Evolutionary conservation across 139 green algal genomes (phyloP).

Genomic region (Coccomyxa sp.): DNA sequence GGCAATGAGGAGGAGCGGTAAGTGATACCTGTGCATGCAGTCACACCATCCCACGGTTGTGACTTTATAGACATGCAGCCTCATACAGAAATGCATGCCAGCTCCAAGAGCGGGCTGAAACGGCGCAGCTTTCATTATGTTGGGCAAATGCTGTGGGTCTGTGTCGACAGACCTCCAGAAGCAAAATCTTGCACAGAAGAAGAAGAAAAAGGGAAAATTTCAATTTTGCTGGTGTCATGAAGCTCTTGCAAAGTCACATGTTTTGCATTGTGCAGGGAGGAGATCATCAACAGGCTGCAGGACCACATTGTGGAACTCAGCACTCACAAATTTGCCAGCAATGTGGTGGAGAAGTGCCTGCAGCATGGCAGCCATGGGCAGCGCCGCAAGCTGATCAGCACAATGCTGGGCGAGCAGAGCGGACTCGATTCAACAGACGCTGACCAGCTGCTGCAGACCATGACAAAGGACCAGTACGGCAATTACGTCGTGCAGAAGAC

Average conservation of each 20-base stretch:
- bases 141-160: no score
- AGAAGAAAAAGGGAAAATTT: no score
- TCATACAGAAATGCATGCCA: no score
- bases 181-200: no score
- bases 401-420: slow-evolving; percentile 27
- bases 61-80: no score
- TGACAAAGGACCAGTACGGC: not conserved
- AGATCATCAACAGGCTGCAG: slow-evolving; percentile 49
- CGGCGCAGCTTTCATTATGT: no score
- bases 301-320: slow-evolving; percentile 58
- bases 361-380: slow-evolving; percentile 51
- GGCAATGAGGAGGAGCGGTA: slow-evolving; percentile 18
- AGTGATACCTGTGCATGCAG: not conserved
- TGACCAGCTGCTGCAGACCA: not conserved
- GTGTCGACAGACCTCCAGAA: no score
- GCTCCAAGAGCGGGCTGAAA: no score
- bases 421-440: not conserved
- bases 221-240: no score
- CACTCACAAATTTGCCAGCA: slow-evolving; percentile 93
- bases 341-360: slow-evolving; percentile 91
- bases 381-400: slow-evolving; percentile 68
- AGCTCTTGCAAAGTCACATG: no score
- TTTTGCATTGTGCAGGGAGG: slow-evolving; percentile 3
- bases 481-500: not conserved
- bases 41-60: no score